These are phyloP conservation scores for Nicotiana noctiflora DNA, from an alignment of 257 asterid species.

Conservation along the genomic window DNA sequence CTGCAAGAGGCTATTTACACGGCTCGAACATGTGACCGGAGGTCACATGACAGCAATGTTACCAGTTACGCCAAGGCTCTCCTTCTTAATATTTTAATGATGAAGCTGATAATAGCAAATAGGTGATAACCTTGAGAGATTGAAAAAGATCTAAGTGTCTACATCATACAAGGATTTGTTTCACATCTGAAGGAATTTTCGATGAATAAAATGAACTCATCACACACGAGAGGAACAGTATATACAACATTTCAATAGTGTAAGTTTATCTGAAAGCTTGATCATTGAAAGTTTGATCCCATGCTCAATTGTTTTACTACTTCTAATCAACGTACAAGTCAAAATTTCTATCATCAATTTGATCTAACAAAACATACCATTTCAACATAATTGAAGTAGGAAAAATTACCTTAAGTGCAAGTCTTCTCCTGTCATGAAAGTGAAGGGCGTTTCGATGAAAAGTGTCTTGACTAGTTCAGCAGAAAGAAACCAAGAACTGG, in stretches of 20 bases:
- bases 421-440: slow-evolving; percentile 92
- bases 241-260: not conserved
- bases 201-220: no score
- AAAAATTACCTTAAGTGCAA: slow-evolving; percentile 69
- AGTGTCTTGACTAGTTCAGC: slow-evolving; percentile 79
- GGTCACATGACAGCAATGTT: no score
- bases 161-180: not conserved
- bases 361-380: not conserved
- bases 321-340: not conserved
- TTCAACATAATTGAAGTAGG: not conserved
- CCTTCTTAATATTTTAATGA: no score
- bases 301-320: no score
- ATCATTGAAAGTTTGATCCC: not conserved
- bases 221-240: not conserved
- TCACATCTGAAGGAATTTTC: not conserved
- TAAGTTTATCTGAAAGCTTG: not conserved
- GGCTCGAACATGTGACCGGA: no score
- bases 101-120: not conserved
- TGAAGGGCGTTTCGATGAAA: slow-evolving; percentile 79
- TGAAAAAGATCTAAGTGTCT: not conserved
- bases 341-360: no score
- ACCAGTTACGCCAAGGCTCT: no score
- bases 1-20: no score
- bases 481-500: slow-evolving; percentile 94
- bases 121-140: not conserved